Evolutionary conservation across 163 green algal species (phyloP).

Genomic region (Volvox carteri): DNA sequence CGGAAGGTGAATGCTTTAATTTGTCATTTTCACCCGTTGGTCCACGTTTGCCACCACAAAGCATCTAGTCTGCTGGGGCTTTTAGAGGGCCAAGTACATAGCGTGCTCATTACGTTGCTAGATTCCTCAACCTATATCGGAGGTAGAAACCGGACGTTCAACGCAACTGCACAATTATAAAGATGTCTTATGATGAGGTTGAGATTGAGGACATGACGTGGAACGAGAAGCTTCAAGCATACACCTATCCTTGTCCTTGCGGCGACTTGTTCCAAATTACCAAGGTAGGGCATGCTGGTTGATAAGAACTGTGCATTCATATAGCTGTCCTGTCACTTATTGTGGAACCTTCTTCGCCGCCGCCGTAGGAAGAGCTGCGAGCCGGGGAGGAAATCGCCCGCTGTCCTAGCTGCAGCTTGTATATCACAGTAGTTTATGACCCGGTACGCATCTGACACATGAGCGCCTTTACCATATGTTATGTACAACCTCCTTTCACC

Average conservation of each 20-base stretch:
- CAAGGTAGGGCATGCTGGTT: slow-evolving; percentile 69
- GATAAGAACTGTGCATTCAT: no score
- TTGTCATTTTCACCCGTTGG: no score
- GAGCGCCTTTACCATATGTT: no score
- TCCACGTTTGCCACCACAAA: no score
- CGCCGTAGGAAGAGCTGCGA: slow-evolving; percentile 84
- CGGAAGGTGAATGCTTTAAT: no score
- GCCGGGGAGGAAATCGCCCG: slow-evolving; percentile 94
- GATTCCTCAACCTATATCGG: no score
- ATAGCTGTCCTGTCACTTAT: background rate
- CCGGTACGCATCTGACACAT: slow-evolving; percentile 56
- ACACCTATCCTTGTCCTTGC: slow-evolving; percentile 96
- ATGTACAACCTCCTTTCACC: no score
- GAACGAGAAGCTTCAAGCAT: slow-evolving; percentile 91
- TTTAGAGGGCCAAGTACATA: no score
- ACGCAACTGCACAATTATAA: background rate
- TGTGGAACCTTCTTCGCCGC: background rate
- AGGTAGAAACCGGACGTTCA: no score
- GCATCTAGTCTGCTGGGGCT: no score
- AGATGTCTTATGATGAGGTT: slow-evolving; percentile 93
- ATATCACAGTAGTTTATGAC: slow-evolving; percentile 96
- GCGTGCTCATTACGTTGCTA: no score
- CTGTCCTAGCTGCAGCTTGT: slow-evolving; percentile 96
- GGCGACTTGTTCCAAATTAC: slow-evolving; percentile 98
- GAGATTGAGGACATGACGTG: slow-evolving; percentile 99